Base-by-base conservation (phyloP, 768 basidiomycete genomes). In the Kwoniella botswanensis region DNA sequence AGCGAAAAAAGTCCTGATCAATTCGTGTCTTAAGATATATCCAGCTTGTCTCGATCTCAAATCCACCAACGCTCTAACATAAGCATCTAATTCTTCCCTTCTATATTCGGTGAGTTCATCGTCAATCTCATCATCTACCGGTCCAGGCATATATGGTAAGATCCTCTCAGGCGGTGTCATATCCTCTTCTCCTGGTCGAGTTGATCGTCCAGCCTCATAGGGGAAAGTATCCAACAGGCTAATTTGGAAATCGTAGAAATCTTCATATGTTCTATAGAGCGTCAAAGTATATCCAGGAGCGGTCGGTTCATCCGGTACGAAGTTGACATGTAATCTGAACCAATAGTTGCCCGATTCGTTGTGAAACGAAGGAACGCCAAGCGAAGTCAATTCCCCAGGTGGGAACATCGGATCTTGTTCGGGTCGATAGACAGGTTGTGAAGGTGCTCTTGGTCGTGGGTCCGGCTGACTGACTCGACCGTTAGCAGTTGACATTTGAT, bases 191-290 rank as follows among this genome's bases (percentile, higher is more conserved):
- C 76, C 77, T 12, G 71, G 64, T 44, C 65, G 26, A 43, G 18
- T 61, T n/a, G 74, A 60, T 17, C 92, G 88, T 22, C 97, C 97
- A 15, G 94, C 97, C 85, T 99, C 97, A 56, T 88, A 88, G 7
- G 95, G 94, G 84, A 95, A 98, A 0, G 88, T 87, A 57, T 94
- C 88, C 71, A 98, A 88, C 24, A 99, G 88, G 4, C 88, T 86
- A 67, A 97, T 91, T 80, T 99, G 97, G 84, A 98, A 98, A 78
- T 95, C 93, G 85, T 96, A 98, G 84, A 99, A 99, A 84, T 99
- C 96, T 78, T 95, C 92, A 86, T 99, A 99, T 26, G 93, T 90
- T 62, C 97, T 89, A 86, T 96, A 99, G 55, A 98, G 87, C 74
- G 94, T 89, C 67, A 98, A 89, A 65, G 88, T 87, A 57, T 88